Conservation (phyloP, 805 yeast species). For the Wickerhamiella alocasiicola region DNA sequence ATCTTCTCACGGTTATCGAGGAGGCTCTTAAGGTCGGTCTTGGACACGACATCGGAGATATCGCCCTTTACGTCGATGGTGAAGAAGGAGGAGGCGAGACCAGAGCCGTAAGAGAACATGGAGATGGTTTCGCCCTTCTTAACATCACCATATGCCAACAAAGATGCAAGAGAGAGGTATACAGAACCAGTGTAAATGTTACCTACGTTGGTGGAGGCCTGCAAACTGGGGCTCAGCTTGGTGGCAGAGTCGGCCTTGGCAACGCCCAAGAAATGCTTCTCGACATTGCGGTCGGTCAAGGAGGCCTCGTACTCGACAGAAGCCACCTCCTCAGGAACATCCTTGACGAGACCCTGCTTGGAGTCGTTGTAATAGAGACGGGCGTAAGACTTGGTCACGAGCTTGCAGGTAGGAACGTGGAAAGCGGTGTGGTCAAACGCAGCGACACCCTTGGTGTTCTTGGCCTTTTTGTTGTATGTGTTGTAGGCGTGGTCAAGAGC, state of each 20-base stretch:
- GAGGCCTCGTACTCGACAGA: conserved; percentile 60
- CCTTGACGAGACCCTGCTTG: conserved; percentile 48
- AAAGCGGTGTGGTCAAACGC: conserved; percentile 86
- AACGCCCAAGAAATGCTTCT: conserved; percentile 69
- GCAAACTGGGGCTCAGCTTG: conserved; percentile 68
- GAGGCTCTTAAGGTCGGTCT: conserved; percentile 54
- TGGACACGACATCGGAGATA: conserved; percentile 39
- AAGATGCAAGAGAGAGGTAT: conserved; percentile 75
- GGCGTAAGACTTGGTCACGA: conserved; percentile 85
- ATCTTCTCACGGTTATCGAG: conserved; percentile 51
- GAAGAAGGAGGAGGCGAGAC: conserved; percentile 84
- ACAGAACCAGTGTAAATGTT: conserved; percentile 95
- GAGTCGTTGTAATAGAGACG: conserved; percentile 84
- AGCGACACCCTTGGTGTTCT: conserved; percentile 43
- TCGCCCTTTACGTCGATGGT: conserved; percentile 75
- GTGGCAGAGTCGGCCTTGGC: conserved; percentile 56
- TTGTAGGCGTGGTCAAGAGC: conserved; percentile 83
- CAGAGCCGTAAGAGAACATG: conserved; percentile 94
- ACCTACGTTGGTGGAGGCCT: conserved; percentile 92
- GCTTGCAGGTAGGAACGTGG: conserved; percentile 97
- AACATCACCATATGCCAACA: conserved; percentile 55
- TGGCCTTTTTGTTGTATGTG: conserved; percentile 48
- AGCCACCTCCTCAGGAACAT: conserved; percentile 42
- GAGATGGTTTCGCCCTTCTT: conserved; percentile 80
- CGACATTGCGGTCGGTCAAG: conserved; percentile 65